Percentiles rank a stretch among this genome's conserved stretches.
These are phyloP conservation scores for Leccinum ochraceum DNA, from an alignment of 768 basidiomycete genomes.

Conservation along the genomic window DNA sequence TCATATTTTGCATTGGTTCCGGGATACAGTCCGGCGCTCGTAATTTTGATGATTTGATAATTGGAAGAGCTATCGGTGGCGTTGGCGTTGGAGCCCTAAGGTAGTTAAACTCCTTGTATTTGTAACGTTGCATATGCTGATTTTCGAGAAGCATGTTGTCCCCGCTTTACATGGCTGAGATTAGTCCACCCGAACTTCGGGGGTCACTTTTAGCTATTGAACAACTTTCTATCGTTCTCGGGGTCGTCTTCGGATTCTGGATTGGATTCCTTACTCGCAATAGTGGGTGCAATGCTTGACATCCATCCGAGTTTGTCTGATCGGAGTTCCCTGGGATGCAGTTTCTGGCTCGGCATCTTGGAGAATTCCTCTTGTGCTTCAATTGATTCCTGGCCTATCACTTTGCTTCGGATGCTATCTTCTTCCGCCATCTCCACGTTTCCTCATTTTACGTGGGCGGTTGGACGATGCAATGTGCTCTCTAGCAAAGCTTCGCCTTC, in stretches of 20 bases:
- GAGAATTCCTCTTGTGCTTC: slow-evolving; percentile 75
- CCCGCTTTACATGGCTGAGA: slow-evolving; percentile 83
- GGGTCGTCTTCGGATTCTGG: slow-evolving; percentile 85
- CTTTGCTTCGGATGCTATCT: slow-evolving; percentile 59
- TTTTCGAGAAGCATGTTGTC: slow-evolving; percentile 61
- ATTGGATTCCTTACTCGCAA: slow-evolving; percentile 71
- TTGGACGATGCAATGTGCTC: slow-evolving; percentile 58
- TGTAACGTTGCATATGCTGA: slow-evolving; percentile 9
- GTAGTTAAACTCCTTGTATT: slow-evolving; percentile 33
- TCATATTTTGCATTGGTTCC: slow-evolving; percentile 73
- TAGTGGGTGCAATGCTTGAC: slow-evolving; percentile 39
- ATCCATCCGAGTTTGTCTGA: background rate
- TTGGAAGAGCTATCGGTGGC: slow-evolving; percentile 76
- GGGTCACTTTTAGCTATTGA: slow-evolving; percentile 80
- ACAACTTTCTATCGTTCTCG: slow-evolving; percentile 78
- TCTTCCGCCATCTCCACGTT: slow-evolving; percentile 51
- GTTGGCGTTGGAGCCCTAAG: slow-evolving; percentile 78
- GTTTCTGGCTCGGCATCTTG: slow-evolving; percentile 68
- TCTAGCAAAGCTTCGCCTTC: slow-evolving; percentile 53
- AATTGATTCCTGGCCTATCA: slow-evolving; percentile 66
- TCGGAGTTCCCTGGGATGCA: slow-evolving; percentile 23
- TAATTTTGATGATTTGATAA: slow-evolving; percentile 54
- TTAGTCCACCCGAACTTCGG: slow-evolving; percentile 76
- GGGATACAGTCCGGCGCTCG: slow-evolving; percentile 64
- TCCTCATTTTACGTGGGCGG: slow-evolving; percentile 49